Percentiles rank a stretch among this genome's conserved stretches.
These are phyloP conservation scores for Chaetomium olivaceum DNA, from an alignment of 2,329 filamentous ascomycete genomes.

Conservation along the genomic window DNA sequence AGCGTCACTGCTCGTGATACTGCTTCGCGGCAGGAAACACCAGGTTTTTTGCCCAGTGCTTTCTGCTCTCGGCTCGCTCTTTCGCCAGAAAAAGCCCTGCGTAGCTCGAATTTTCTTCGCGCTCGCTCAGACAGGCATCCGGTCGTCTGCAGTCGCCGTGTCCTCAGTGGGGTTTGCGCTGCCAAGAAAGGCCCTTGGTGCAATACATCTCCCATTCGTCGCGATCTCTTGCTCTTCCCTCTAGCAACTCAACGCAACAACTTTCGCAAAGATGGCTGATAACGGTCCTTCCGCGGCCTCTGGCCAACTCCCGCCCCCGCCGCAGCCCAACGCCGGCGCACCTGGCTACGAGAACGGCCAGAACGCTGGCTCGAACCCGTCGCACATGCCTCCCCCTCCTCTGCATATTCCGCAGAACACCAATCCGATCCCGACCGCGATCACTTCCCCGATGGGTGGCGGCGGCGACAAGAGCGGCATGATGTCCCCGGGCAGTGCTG, in stretches of 20 bases:
- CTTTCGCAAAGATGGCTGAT: conserved; percentile 69
- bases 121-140: background rate
- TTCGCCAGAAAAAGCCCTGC: conserved; percentile 6
- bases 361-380: conserved; percentile 67
- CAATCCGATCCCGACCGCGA: conserved; percentile 90
- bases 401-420: conserved; percentile 95
- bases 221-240: conserved; percentile 22
- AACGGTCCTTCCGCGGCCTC: conserved; percentile 62
- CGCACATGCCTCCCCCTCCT: conserved; percentile 86
- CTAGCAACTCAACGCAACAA: conserved; percentile 26
- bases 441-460: conserved; percentile 81
- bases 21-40: background rate
- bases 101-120: conserved; percentile 4
- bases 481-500: conserved; percentile 82
- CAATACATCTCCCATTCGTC: conserved; percentile 29
- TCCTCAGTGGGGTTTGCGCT: conserved; percentile 28
- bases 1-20: background rate
- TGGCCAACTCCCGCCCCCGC: conserved; percentile 68
- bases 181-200: conserved; percentile 24
- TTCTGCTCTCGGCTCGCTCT: conserved; percentile 8
- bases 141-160: conserved; percentile 13
- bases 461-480: conserved; percentile 60
- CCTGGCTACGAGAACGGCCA: conserved; percentile 77
- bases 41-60: background rate
- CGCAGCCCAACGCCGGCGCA: conserved; percentile 67